These are phyloP conservation scores for Lasiosphaeris hirsuta DNA, from an alignment of 495 filamentous ascomycete genomes.

Conservation along the genomic window DNA sequence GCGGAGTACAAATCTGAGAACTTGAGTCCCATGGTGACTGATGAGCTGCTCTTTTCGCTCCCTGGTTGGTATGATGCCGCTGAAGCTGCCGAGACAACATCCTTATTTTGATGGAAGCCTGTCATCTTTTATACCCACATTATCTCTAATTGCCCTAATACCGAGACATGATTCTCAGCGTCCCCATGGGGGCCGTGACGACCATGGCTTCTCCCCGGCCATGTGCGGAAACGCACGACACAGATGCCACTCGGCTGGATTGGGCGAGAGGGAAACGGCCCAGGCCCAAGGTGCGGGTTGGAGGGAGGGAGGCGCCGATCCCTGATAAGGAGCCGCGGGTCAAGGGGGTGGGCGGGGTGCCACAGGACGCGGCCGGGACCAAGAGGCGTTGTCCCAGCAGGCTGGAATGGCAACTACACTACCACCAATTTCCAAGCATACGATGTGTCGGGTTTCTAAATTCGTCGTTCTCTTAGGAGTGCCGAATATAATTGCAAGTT, in stretches of 20 bases:
- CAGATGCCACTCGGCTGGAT: constrained; percentile 5
- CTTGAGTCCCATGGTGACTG: constrained; percentile 41
- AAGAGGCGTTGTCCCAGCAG: background rate
- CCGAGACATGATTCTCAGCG: no score
- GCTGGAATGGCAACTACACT: background rate
- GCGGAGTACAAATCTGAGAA: constrained; percentile 53
- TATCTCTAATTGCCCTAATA: no score
- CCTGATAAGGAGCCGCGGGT: constrained; percentile 11
- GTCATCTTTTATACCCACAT: no score
- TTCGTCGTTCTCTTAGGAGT: background rate
- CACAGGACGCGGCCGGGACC: background rate
- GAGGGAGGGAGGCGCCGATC: constrained; percentile 10
- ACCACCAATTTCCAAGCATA: background rate
- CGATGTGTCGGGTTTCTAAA: background rate
- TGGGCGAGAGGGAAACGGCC: background rate
- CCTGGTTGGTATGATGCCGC: background rate
- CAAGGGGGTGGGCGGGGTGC: background rate
- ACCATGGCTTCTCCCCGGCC: constrained; percentile 13
- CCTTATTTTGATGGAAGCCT: no score
- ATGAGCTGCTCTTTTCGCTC: background rate
- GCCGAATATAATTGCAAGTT: no score
- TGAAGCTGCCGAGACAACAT: background rate
- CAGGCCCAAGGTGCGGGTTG: background rate
- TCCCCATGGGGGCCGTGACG: background rate
- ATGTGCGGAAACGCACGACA: constrained; percentile 14